These are phyloP conservation scores for Puccinia coronata DNA, from an alignment of 1,284 basidiomycete species.

Conservation along the genomic window DNA sequence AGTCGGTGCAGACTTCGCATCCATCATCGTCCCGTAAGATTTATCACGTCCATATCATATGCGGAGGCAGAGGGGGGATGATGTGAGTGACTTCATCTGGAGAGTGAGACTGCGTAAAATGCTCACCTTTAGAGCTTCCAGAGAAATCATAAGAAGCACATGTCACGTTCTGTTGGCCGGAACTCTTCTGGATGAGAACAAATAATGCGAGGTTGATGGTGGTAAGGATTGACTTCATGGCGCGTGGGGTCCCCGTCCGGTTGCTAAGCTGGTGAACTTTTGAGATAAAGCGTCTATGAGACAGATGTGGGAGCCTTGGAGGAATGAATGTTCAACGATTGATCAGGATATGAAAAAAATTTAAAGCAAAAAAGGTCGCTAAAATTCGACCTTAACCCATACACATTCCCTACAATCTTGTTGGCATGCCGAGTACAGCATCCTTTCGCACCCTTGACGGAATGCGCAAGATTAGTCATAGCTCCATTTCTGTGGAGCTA, in stretches of 20 bases:
- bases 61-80: not conserved
- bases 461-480: no score
- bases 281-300: not conserved
- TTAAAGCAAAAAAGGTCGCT: no score
- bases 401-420: no score
- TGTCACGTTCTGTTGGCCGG: not conserved
- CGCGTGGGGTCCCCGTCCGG: no score
- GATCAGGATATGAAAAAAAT: no score
- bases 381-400: no score
- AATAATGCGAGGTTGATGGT: not conserved
- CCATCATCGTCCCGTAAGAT: not conserved
- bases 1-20: not conserved
- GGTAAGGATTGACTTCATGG: constrained; percentile 5
- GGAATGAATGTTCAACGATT: not conserved
- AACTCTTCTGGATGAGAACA: not conserved
- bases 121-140: not conserved
- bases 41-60: not conserved
- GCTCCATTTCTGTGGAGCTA: no score
- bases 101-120: no score
- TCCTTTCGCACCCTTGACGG: no score
- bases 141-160: constrained; percentile 12
- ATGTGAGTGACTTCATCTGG: no score
- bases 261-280: no score
- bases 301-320: not conserved
- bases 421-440: no score